A percentile compares a stretch with the other conserved stretches of the same genome.
phyloP scores from a whole-genome alignment of 176 grass and related monocot genomes.

The Oryza glaberrima region DNA sequence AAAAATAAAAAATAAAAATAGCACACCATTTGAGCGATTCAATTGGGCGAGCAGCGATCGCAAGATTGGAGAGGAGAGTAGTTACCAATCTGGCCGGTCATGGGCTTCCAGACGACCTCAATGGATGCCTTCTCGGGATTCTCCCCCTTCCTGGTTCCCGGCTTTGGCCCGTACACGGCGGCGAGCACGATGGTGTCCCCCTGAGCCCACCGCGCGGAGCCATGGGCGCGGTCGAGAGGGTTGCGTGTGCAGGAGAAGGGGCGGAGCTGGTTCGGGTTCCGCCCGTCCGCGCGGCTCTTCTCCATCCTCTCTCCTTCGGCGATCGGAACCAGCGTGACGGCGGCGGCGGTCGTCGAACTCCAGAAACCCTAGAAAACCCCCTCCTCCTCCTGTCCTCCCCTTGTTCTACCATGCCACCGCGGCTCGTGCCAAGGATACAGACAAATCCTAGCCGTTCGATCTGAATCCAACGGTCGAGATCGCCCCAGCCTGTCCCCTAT shows the following conservation, averaged over 20 bases:
- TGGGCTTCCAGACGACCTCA: conserved; percentile 94
- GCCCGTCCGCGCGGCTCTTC: conserved; percentile 50
- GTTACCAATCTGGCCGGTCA: conserved; percentile 77
- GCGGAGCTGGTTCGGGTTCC: conserved; percentile 74
- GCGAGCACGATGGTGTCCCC: conserved; percentile 81
- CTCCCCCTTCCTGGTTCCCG: conserved; percentile 84
- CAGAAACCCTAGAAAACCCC: conserved; percentile 42
- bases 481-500: background rate
- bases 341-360: conserved; percentile 11
- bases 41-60: background rate
- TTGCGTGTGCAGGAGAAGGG: conserved; percentile 74
- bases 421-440: background rate
- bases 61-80: background rate
- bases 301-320: conserved; percentile 46
- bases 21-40: background rate
- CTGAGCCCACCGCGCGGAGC: conserved; percentile 90
- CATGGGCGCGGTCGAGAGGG: conserved; percentile 75
- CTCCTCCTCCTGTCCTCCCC: background rate
- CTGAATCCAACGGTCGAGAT: background rate
- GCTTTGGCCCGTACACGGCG: conserved; percentile 86
- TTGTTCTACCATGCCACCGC: background rate
- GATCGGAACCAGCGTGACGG: background rate
- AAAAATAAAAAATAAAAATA: background rate
- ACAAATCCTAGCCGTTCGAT: background rate
- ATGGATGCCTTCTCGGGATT: conserved; percentile 89